Conservation (phyloP, 345 rosid species). For the Boechera stricta region DNA sequence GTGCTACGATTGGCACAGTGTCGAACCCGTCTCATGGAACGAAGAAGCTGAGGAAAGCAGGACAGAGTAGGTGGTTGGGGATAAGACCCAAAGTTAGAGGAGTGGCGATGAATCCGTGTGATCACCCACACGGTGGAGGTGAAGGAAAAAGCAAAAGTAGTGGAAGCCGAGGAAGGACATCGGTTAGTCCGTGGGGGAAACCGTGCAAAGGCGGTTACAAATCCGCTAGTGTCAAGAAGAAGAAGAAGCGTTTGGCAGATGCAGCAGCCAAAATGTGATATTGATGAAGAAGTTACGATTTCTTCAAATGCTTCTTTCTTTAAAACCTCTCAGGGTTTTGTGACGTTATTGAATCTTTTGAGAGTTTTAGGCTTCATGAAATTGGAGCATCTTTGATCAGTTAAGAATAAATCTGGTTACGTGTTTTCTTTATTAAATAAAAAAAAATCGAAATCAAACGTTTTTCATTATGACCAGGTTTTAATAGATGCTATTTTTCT, state of each 20-base stretch:
- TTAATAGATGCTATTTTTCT: background rate
- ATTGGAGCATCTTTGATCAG: background rate
- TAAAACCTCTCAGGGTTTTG: background rate
- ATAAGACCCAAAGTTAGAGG: slow-evolving; percentile 82
- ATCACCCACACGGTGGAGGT: slow-evolving; percentile 99
- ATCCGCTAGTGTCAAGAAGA: slow-evolving; percentile 60
- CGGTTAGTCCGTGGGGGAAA: slow-evolving; percentile 89
- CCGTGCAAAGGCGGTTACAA: slow-evolving; percentile 83
- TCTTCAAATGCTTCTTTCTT: background rate
- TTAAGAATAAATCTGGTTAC: slow-evolving; percentile 1
- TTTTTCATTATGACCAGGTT: background rate
- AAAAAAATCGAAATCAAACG: slow-evolving; percentile 11
- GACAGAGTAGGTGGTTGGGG: slow-evolving; percentile 86
- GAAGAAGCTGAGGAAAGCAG: slow-evolving; percentile 81
- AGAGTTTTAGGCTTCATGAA: slow-evolving; percentile 10
- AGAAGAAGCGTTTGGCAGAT: slow-evolving; percentile 51
- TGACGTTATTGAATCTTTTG: slow-evolving; percentile 16
- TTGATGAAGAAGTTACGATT: background rate
- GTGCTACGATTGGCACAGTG: slow-evolving; percentile 77
- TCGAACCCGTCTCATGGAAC: slow-evolving; percentile 69
- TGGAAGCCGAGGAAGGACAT: slow-evolving; percentile 65
- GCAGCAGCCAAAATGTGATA: slow-evolving; percentile 36
- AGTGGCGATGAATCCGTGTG: slow-evolving; percentile 87
- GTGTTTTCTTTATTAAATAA: background rate
- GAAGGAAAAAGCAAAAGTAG: slow-evolving; percentile 94